Evolutionary conservation across 305 asterid species (phyloP).

Genomic region (Fraxinus nigra): DNA sequence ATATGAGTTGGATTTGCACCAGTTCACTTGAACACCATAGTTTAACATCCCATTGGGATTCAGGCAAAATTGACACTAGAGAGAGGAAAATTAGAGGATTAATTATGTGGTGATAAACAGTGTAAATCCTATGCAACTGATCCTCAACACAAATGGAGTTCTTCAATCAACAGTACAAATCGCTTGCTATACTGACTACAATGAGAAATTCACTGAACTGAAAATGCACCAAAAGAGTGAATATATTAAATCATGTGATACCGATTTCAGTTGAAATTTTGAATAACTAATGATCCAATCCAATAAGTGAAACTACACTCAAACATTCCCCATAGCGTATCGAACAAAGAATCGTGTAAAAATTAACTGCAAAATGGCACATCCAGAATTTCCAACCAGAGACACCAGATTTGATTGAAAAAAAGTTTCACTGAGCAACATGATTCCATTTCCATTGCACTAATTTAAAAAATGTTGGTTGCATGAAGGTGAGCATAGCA

Average conservation of each 20-base stretch:
- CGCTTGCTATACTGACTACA: neutral
- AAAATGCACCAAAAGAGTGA: neutral
- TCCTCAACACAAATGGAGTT: neutral
- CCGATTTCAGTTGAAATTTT: neutral
- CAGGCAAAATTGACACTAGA: neutral
- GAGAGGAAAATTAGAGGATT: neutral
- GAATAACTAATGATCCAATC: neutral
- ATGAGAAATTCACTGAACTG: neutral
- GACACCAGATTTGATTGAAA: neutral
- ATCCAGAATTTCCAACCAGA: neutral
- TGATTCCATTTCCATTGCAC: neutral
- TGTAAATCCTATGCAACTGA: neutral
- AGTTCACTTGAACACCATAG: neutral
- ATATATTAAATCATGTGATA: neutral
- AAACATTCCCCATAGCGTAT: neutral
- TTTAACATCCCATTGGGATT: neutral
- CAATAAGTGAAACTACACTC: neutral
- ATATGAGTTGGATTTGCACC: neutral
- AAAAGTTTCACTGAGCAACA: neutral
- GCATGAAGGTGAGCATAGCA: neutral
- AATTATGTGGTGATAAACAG: neutral
- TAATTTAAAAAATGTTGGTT: neutral
- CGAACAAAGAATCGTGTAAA: neutral
- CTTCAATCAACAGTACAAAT: neutral
- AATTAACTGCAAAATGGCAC: neutral